Evolutionary conservation across 306 rosid genomes (phyloP).

Genomic region (Psophocarpus tetragonolobus): DNA sequence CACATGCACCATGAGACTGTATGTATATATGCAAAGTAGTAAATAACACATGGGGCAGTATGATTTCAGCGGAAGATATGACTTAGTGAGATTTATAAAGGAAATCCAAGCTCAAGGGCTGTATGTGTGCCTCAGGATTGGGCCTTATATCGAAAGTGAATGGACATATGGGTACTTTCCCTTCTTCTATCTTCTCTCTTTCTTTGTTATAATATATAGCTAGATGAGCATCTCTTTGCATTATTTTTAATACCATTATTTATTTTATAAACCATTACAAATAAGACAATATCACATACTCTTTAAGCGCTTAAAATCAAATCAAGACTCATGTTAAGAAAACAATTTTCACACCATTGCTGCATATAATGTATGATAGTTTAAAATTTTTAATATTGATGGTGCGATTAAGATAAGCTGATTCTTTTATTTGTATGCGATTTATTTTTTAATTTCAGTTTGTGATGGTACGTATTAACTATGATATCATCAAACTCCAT

Average conservation of each 20-base stretch:
- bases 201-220: neutral
- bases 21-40: neutral
- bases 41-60: slow-evolving; percentile 42
- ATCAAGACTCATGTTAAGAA: too few relatives aligned
- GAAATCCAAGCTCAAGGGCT: slow-evolving; percentile 67
- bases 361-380: too few relatives aligned
- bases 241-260: too few relatives aligned
- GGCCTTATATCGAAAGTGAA: slow-evolving; percentile 79
- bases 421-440: too few relatives aligned
- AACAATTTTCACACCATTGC: too few relatives aligned
- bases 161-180: slow-evolving; percentile 65
- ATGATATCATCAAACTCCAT: neutral
- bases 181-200: neutral
- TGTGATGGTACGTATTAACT: neutral
- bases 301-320: too few relatives aligned
- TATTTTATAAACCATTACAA: too few relatives aligned
- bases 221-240: neutral
- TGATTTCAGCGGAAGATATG: slow-evolving; percentile 63
- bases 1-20: too few relatives aligned
- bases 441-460: too few relatives aligned
- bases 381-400: too few relatives aligned
- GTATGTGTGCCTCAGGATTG: slow-evolving; percentile 67
- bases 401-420: too few relatives aligned
- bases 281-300: too few relatives aligned
- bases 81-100: slow-evolving; percentile 63